Evolutionary conservation across 2,329 filamentous ascomycete genomes (phyloP), one percentile per base, ranked within the genome.

Genomic region (Fusarium tjaetaba): DNA sequence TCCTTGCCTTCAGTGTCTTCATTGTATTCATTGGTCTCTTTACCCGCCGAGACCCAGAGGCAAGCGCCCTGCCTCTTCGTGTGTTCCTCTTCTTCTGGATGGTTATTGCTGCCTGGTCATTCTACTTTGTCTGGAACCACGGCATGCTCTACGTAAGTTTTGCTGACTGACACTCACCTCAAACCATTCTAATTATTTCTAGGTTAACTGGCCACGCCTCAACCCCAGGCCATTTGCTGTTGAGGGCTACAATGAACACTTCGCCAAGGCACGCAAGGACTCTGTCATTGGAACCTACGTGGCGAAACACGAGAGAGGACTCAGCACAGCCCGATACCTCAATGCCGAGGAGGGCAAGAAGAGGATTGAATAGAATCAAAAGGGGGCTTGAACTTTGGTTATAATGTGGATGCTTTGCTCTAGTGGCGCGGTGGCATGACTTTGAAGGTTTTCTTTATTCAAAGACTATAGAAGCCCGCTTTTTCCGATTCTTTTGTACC

Each of bases 181-280:
- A 16, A 64, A n/a, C 14, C 30, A 49, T 46, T 53, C 72, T 76
- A 59, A 78, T 61, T 58, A 49, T 49, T 26, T 6, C 32, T 70
- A 97, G 95, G 95, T 98, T 76, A 98, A 98, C 84, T 99, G 97
- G 96, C 96, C 96, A 15, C 98, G 97, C 81, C 89, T 99, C 53
- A 97, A 97, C 82, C 95, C 95, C 16, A 92, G 94, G 22, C 90
- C 94, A 5, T 97, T 93, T 83, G 95, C 94, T 6, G 89, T 90
- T 11, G 96, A 99, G 79, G 94, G 94, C 43, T 97, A 95, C 82
- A 91, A 94, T 77, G 95, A 98, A 77, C 94, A 96, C 59, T 90
- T 97, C 75, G 88, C 88, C 75, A 93, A 94, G 80, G 95, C 95
- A 18, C 88, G 92, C 73, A 95, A 96, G 80, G 94, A 97, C 80